Percentiles rank a stretch among this genome's conserved stretches.
These are phyloP conservation scores for Kwoniella dendrophila DNA, from an alignment of 768 basidiomycete genomes.

Conservation along the genomic window DNA sequence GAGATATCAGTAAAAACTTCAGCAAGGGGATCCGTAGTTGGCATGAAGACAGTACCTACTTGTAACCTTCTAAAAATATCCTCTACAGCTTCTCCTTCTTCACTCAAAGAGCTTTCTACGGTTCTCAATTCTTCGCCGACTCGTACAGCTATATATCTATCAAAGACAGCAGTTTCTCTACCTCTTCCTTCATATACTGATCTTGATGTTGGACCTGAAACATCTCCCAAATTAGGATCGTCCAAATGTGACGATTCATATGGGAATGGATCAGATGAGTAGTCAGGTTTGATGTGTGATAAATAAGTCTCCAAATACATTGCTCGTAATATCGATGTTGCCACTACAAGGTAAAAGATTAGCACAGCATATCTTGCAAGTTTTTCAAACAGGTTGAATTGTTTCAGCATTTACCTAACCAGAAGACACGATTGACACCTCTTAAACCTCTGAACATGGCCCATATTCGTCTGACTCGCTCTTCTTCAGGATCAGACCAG, in stretches of 20 bases:
- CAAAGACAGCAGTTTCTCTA: slow-evolving; percentile 44
- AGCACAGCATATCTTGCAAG: not conserved
- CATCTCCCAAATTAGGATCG: not conserved
- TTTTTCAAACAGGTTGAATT: not conserved
- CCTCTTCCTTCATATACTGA: slow-evolving; percentile 25
- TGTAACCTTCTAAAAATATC: slow-evolving; percentile 42
- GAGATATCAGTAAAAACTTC: not conserved
- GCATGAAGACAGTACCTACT: slow-evolving; percentile 20
- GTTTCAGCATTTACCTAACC: slow-evolving; percentile 30
- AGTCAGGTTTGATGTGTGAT: slow-evolving; percentile 19
- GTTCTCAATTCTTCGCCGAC: slow-evolving; percentile 39
- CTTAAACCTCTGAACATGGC: slow-evolving; percentile 38
- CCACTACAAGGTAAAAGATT: too few species aligned
- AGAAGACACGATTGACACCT: slow-evolving; percentile 41
- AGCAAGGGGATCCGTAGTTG: not conserved
- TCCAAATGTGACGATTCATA: slow-evolving; percentile 26
- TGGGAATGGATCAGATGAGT: slow-evolving; percentile 38
- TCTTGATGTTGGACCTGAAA: not conserved
- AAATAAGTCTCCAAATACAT: slow-evolving; percentile 26
- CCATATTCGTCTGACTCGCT: slow-evolving; percentile 39
- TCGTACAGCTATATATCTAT: slow-evolving; percentile 45
- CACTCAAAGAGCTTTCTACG: slow-evolving; percentile 39
- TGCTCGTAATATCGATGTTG: slow-evolving; percentile 36
- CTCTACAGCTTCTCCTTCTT: slow-evolving; percentile 33
- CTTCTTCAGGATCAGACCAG: slow-evolving; percentile 34